A percentile compares a stretch with the other conserved stretches of the same genome.
These are phyloP conservation scores for Saccharomycopsis fermentans DNA, from an alignment of 805 yeast genomes.

Conservation along the genomic window DNA sequence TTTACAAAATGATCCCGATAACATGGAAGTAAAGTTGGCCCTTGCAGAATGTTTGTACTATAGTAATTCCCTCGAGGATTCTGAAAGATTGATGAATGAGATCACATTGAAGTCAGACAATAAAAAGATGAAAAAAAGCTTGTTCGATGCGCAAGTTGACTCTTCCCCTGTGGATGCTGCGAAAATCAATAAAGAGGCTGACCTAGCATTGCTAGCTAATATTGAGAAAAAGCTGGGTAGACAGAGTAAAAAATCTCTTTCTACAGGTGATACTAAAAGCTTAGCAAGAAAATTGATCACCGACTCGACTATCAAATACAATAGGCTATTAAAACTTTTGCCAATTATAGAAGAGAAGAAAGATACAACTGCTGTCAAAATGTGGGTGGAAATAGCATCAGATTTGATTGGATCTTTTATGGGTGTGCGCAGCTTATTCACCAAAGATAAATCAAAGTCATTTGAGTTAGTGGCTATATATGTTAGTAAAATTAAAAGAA, in stretches of 20 bases:
- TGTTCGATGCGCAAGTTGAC: background rate
- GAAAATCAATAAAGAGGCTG: background rate
- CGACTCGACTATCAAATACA: constrained; percentile 46
- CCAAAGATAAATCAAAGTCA: constrained; percentile 37
- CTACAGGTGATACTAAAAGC: constrained; percentile 39
- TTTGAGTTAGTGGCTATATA: constrained; percentile 1
- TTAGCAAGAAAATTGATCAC: constrained; percentile 48
- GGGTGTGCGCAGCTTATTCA: constrained; percentile 67
- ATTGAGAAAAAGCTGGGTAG: background rate
- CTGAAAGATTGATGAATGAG: constrained; percentile 43
- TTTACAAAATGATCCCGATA: constrained; percentile 41
- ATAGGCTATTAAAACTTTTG: constrained; percentile 43
- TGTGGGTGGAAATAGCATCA: constrained; percentile 79
- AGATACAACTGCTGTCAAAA: constrained; percentile 51
- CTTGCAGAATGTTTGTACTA: constrained; percentile 75
- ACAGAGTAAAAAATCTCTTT: constrained; percentile 18
- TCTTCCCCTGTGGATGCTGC: background rate
- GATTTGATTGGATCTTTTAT: constrained; percentile 78
- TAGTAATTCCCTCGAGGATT: constrained; percentile 48
- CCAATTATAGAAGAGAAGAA: constrained; percentile 35
- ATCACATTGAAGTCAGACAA: constrained; percentile 28
- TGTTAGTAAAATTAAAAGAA: constrained; percentile 44
- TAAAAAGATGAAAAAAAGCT: background rate
- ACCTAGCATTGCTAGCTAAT: constrained; percentile 4
- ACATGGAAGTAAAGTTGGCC: constrained; percentile 64